Base-by-base conservation (phyloP, 192 early-diverging fungal species). In the Polychytrium aggregatum region DNA sequence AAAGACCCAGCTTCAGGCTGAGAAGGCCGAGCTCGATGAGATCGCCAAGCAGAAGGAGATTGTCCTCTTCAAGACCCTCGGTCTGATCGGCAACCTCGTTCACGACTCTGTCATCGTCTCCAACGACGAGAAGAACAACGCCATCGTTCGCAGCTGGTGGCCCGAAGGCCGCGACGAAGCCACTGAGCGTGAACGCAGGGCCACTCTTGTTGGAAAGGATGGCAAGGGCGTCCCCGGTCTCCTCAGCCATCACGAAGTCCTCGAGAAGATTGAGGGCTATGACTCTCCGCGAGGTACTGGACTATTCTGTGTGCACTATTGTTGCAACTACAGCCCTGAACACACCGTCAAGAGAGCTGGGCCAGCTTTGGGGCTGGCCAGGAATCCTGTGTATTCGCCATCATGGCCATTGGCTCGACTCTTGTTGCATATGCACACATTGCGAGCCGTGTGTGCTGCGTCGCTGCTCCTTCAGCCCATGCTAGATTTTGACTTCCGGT, bases 11-110 rank as follows among this genome's bases (percentile, higher is more conserved):
- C 70, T 88, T 28, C 80, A 83, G 45, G 70, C 65, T 37, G 76
- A 84, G 57, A 88, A 90, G 64, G 78, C 57, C 17, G 49, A 50
- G 27, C 52, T 71, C 10, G 68, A 77, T 35, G 64, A 64, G 18
- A 55, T 84, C 34, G 64, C 74, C n/a, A 72, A 74, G 41, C 67
- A 72, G 43, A 83, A 81, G 58, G 85, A 92, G 53, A 65, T 57
- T 33, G 44, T 50, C 0, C 78, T 87, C 57, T 71, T 71, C 45
- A 49, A 47, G n/a, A 84, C 81, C 67, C 65, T 88, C 25, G 53
- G 44, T 14, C 55, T 66, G 21, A 70, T 98, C 43, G 96, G 96
- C 50, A 98, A 98, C 81, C 63, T 96, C 52, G 93, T 98, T 3
- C 93, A 96, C 60, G 73, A 86, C 49, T 84, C 83, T 26, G 92